Base-by-base conservation (phyloP, 1,139 yeast genomes). In the Blastobotrys aristatus region DNA sequence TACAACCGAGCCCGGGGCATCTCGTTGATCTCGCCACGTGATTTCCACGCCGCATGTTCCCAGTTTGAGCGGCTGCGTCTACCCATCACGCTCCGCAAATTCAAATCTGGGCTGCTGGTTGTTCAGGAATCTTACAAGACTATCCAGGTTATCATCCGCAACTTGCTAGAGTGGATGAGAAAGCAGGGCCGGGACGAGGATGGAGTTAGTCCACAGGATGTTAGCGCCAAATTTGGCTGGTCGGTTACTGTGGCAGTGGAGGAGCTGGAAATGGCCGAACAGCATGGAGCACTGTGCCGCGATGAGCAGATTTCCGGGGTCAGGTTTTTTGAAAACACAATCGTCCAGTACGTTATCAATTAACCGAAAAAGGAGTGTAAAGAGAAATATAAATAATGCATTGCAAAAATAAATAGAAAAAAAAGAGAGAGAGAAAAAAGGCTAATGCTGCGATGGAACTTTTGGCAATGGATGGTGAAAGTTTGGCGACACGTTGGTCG, bases 221-320 rank as follows among this genome's bases (percentile, higher is more conserved):
- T 79, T 13, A 75, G 83, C 52, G 76, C 77, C 47, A 75, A 74
- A 53, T 74, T 82, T 53, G 70, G 71, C 31, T 86, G 94, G 90
- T 80, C 90, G 16, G 72, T 82, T 38, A 77, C 79, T 29, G 80
- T 87, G 16, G 75, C 90, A 2, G 71, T 70, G 14, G 94, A 86
- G 59, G 87, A 86, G 54, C 64, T 87, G 16, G 80, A 79, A 47
- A 69, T 73, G 50, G 80, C 85, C 21, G 75, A 84, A 31, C 73
- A 71, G 6, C 61, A 66, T 2, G 92, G 89, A 0, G 65, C 66
- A 1, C 60, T 86, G 1, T 79, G 84, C 10, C 72, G 86, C 8
- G 96, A 87, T 63, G 82, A 81, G 53, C 77, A 78, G 49, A 70
- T 80, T 3, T 72, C 78, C 38, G 90, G 90, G 0, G 72, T 80